These are phyloP conservation scores for Debaryomyces coudertii DNA, from an alignment of 1,139 yeast genomes.

Conservation along the genomic window DNA sequence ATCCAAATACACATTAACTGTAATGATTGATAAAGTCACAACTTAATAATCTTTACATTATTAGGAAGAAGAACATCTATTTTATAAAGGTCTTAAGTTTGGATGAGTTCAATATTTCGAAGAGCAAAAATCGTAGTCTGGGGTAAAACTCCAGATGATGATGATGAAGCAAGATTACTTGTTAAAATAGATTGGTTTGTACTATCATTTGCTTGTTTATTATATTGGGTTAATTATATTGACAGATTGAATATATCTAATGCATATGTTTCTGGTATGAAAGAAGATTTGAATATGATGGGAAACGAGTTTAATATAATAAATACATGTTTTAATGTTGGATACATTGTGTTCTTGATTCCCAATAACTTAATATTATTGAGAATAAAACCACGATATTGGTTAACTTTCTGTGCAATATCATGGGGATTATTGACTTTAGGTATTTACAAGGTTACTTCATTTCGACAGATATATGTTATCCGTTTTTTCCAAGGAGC, in stretches of 20 bases:
- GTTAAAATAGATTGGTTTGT: slow-evolving; percentile 59
- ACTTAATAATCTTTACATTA: not conserved
- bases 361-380: slow-evolving; percentile 58
- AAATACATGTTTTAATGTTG: slow-evolving; percentile 61
- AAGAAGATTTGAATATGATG: slow-evolving; percentile 52
- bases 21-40: not conserved
- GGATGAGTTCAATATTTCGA: slow-evolving; percentile 2
- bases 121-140: slow-evolving; percentile 23
- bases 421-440: slow-evolving; percentile 60
- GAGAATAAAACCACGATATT: slow-evolving; percentile 54
- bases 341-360: slow-evolving; percentile 59
- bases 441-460: slow-evolving; percentile 48
- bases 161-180: slow-evolving; percentile 43
- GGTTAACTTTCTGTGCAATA: slow-evolving; percentile 57
- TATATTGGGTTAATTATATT: slow-evolving; percentile 54
- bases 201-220: slow-evolving; percentile 56
- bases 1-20: not conserved
- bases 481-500: slow-evolving; percentile 58
- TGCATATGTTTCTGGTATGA: slow-evolving; percentile 67
- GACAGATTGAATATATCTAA: slow-evolving; percentile 53
- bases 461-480: slow-evolving; percentile 49
- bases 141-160: slow-evolving; percentile 44
- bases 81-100: not conserved
- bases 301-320: slow-evolving; percentile 53
- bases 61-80: not conserved